These are phyloP conservation scores for Sclerotiophoma versabilis DNA, from an alignment of 2,329 filamentous ascomycete species.

Conservation along the genomic window DNA sequence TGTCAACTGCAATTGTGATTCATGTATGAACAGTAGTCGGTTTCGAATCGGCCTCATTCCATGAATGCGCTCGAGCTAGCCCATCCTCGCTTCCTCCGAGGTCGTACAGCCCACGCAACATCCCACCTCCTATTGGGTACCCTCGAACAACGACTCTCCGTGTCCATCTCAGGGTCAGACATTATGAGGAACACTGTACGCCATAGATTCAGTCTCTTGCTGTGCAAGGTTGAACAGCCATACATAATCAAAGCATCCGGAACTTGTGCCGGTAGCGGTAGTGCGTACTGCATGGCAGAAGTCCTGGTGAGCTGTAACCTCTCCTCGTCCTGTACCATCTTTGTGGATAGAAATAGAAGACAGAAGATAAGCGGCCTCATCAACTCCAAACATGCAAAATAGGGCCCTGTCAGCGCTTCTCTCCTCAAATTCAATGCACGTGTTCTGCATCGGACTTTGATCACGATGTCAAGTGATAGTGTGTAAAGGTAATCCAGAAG, in stretches of 20 bases:
- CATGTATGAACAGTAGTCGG: slow-evolving; percentile 11
- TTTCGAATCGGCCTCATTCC: slow-evolving; percentile 43
- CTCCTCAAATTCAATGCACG: background rate
- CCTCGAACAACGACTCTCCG: slow-evolving; percentile 2
- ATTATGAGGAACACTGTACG: background rate
- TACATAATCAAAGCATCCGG: slow-evolving; percentile 1
- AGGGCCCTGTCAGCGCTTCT: background rate
- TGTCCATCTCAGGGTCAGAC: slow-evolving; percentile 9
- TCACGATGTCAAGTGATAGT: no score
- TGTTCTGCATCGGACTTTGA: background rate
- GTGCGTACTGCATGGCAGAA: background rate
- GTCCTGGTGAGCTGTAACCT: background rate
- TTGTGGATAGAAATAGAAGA: background rate
- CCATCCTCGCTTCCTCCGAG: slow-evolving; percentile 2
- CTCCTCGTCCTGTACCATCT: background rate
- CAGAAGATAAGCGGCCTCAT: background rate
- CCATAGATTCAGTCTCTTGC: background rate
- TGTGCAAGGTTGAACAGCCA: slow-evolving; percentile 7
- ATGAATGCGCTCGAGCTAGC: slow-evolving; percentile 20
- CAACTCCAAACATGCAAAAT: background rate
- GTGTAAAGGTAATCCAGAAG: no score
- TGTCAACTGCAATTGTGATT: slow-evolving; percentile 1
- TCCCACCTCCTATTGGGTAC: slow-evolving; percentile 6
- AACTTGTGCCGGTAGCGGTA: slow-evolving; percentile 2
- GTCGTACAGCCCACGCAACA: slow-evolving; percentile 8